Evolutionary conservation across 768 basidiomycete species (phyloP), one percentile per base, ranked within the genome.

Genomic region (Termitomyces sp.): DNA sequence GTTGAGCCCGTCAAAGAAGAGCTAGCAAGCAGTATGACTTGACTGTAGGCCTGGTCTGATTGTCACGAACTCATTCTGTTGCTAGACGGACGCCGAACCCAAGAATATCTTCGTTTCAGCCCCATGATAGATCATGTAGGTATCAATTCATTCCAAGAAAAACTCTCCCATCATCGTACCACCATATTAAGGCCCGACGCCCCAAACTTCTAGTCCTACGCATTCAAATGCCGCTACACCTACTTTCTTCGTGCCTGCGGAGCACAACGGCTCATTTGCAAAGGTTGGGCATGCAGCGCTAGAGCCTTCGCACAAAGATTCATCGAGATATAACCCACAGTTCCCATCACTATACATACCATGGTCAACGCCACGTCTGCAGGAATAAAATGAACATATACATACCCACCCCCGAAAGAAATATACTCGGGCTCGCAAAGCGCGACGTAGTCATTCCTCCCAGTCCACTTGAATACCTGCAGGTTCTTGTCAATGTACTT

Each of bases 191-290:
- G 76, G 72, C 4, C 85, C 86, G 40, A 94, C 73, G 4, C 82
- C 87, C 95, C 95, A 97, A 0, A 94, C 91, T 65, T 98, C 95
- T 51, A 98, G 68, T 13, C 89, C 94, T 0, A 96, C 87, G 68
- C 93, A 93, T 64, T 96, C 93, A 60, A 98, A 98, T n/a, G 75
- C 69, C 9, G 79, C 79, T 7, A 74, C 73, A n/a, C 76, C 73
- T 2, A 78, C 81, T 52, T 73, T 75, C 43, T 70, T 72, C 0
- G 71, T 64, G 0, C 78, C 75, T n/a, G 61, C 64, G 0, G 78
- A 74, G 66, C 91, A 95, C 15, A 96, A 70, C 0, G 89, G 82
- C 31, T 90, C 88, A 63, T 99, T 98, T 35, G 80, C 84, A 67
- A 94, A 98, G 1, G 94, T 94, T 1, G 86, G 88, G 63, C 93